Base-by-base conservation (phyloP, 345 rosid species). In the Turnera subulata region DNA sequence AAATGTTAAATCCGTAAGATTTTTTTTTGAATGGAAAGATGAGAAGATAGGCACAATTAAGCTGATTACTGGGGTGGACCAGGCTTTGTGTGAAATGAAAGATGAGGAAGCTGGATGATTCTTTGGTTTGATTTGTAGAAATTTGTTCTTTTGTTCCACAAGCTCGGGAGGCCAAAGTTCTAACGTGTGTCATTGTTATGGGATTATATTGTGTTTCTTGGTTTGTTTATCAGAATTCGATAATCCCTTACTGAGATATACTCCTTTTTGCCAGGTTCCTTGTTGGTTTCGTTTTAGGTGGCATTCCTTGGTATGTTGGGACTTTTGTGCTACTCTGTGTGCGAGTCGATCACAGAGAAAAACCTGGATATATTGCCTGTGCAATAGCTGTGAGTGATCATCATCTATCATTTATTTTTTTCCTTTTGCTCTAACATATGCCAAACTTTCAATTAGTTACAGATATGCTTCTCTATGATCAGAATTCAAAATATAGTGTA, bases 311-410 rank as follows among this genome's bases (percentile, higher is more conserved):
- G 97, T 84, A 91, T 50, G 52, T 84, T 24, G 97, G 94, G 50
- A 71, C 91, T 33, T 72, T 82, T 56, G 62, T 91, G 49, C 69
- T 81, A 26, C 74, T 88, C 3, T 79, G 74, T 64, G 63, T 73
- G 13, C 76, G 52, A 38, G 77, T 82, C 52, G 94, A 88, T 74
- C 61, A 82, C 59, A 80, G 86, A 61, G 96, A 91, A 60, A 91
- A 91, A 65, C 88, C 96, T 17, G 97, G 96, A 63, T 84, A 88
- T 55, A 69, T 84, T 32, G 91, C 97, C 7, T 91, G 96, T 67
- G 73, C 79, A 43, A 75, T 91, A 39, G 96, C 86, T 11, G 97
- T 85, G 53, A 82, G 96, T 74, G 18, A 57, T 40, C 12, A 6
- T 62, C n/a, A n/a, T 37, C 45, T 45, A 17, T 44, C 33, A 20